Conservation (phyloP, 768 basidiomycete genomes). For the Glaciozyma martinii region DNA sequence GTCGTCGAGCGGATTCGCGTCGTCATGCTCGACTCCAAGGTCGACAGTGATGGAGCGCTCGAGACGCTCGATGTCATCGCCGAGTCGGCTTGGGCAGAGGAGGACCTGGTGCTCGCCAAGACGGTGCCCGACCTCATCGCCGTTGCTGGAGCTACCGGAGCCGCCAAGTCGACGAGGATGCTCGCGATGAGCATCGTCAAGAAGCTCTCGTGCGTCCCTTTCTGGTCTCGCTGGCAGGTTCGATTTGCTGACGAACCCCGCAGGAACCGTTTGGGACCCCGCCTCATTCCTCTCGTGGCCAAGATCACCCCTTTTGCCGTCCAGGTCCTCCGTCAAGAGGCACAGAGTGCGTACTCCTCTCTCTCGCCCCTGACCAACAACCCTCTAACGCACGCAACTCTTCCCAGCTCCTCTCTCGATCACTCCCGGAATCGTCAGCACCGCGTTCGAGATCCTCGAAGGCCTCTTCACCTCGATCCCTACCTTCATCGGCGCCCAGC, state of each 20-base stretch:
- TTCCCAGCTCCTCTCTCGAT: constrained; percentile 3
- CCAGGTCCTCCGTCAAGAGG: constrained; percentile 23
- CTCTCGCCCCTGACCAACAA: not conserved
- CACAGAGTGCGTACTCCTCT: constrained; percentile 3
- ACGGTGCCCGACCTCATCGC: constrained; percentile 54
- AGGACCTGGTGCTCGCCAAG: constrained; percentile 57
- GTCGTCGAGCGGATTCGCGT: constrained; percentile 41
- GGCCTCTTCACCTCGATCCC: constrained; percentile 67
- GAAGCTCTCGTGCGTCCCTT: constrained; percentile 52
- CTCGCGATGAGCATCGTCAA: constrained; percentile 52
- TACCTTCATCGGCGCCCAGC: constrained; percentile 49
- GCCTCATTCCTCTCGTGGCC: constrained; percentile 76
- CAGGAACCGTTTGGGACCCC: constrained; percentile 70
- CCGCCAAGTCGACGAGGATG: constrained; percentile 36
- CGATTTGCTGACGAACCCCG: not conserved
- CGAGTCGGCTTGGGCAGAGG: constrained; percentile 52
- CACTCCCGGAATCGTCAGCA: constrained; percentile 5
- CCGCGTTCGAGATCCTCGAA: constrained; percentile 50
- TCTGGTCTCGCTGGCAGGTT: not conserved
- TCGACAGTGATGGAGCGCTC: constrained; percentile 3
- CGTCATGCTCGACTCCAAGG: not conserved
- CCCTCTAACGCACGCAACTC: not conserved
- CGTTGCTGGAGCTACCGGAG: constrained; percentile 39
- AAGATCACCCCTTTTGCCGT: constrained; percentile 52
- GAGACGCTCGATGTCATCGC: constrained; percentile 52